Evolutionary conservation across 345 rosid species (phyloP).

Genomic region (Gossypioides kirkii): DNA sequence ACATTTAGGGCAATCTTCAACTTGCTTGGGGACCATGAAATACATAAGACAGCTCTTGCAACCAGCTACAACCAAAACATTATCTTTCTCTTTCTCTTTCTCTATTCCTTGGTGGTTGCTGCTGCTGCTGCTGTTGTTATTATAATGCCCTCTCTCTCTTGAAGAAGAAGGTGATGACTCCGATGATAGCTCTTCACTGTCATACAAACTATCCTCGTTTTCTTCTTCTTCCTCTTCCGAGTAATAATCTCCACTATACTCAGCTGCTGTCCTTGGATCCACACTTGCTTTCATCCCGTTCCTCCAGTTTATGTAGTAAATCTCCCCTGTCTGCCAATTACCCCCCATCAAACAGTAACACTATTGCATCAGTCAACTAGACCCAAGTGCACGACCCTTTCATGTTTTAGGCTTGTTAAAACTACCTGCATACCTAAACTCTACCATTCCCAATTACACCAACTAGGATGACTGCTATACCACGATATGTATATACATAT

Average conservation of each 20-base stretch:
- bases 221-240: constrained; percentile 20
- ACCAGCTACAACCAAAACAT: constrained; percentile 82
- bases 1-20: constrained; percentile 82
- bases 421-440: too few species aligned
- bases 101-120: constrained; percentile 12
- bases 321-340: constrained; percentile 63
- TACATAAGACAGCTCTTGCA: constrained; percentile 93
- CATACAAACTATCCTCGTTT: constrained; percentile 41
- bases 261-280: constrained; percentile 50
- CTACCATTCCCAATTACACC: too few species aligned
- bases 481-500: too few species aligned
- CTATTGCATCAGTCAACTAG: neutral
- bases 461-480: too few species aligned
- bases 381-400: neutral
- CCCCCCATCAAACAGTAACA: neutral
- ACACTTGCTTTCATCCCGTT: constrained; percentile 61
- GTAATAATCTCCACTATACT: constrained; percentile 35
- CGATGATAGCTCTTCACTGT: constrained; percentile 68
- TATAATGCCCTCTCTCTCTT: constrained; percentile 21
- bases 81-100: constrained; percentile 30
- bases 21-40: constrained; percentile 83
- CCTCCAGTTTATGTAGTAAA: constrained; percentile 80
- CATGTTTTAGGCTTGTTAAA: neutral
- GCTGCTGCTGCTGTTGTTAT: neutral
- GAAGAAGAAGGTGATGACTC: constrained; percentile 53